phyloP scores from a whole-genome alignment of 2,329 filamentous ascomycete genomes.

The Pleomassaria siparia region DNA sequence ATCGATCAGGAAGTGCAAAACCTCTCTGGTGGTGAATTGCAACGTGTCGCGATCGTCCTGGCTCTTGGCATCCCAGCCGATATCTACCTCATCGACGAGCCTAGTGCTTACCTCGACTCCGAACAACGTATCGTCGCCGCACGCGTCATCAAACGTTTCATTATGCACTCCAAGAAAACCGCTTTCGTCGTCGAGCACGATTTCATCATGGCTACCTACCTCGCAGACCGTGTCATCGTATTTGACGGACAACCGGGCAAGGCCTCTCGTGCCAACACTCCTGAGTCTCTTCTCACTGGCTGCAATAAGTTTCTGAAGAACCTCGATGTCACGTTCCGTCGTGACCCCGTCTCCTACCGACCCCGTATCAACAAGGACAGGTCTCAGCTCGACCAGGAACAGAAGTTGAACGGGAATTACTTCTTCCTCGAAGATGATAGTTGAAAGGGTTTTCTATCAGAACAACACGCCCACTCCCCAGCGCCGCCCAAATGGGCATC shows the following conservation, averaged over 20 bases:
- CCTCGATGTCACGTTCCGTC: slow-evolving; percentile 96
- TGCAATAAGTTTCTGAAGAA: slow-evolving; percentile 98
- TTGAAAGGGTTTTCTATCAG: slow-evolving; percentile 65
- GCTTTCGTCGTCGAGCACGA: slow-evolving; percentile 99
- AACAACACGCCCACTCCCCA: slow-evolving; percentile 42
- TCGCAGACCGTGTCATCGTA: slow-evolving; percentile 94
- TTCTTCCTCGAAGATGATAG: slow-evolving; percentile 94
- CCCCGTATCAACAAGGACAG: slow-evolving; percentile 98
- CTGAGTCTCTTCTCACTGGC: slow-evolving; percentile 89
- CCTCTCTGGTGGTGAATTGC: slow-evolving; percentile 97
- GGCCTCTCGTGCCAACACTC: slow-evolving; percentile 81
- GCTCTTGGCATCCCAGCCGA: slow-evolving; percentile 95
- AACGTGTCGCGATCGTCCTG: slow-evolving; percentile 96
- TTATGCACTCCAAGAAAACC: slow-evolving; percentile 99
- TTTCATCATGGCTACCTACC: slow-evolving; percentile 91
- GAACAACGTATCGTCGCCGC: slow-evolving; percentile 98
- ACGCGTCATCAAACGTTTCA: slow-evolving; percentile 98
- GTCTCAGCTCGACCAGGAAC: slow-evolving; percentile 95
- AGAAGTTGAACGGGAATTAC: slow-evolving; percentile 92
- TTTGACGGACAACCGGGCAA: slow-evolving; percentile 94
- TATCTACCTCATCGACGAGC: slow-evolving; percentile 98
- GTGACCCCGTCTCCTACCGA: slow-evolving; percentile 92
- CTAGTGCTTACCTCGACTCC: slow-evolving; percentile 82
- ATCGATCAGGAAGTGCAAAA: slow-evolving; percentile 99
- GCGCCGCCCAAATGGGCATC: slow-evolving; percentile 44